phyloP scores from a whole-genome alignment of 139 green algal genomes.

The Auxenochlorella pyrenoidosa region DNA sequence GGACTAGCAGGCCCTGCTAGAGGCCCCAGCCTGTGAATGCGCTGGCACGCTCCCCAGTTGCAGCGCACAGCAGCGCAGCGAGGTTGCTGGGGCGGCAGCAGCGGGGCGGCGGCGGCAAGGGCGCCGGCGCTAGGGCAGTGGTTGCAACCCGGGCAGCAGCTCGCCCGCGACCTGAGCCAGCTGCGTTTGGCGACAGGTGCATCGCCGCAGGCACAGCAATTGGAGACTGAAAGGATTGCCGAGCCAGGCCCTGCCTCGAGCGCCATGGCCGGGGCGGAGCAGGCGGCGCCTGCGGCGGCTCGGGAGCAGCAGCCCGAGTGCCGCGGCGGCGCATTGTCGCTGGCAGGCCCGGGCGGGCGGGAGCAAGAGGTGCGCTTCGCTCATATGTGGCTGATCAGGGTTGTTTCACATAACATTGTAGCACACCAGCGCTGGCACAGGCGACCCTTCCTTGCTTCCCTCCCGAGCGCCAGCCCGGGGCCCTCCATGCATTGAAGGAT shows the following conservation, averaged over 20 bases:
- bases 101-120: neutral
- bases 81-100: neutral
- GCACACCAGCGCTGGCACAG: too few relatives aligned
- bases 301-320: neutral
- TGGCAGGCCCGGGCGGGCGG: neutral
- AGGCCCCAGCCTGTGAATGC: neutral
- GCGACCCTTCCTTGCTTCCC: too few relatives aligned
- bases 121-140: neutral
- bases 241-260: neutral
- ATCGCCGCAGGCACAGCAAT: neutral
- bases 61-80: neutral
- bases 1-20: too few relatives aligned
- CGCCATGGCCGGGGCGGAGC: neutral
- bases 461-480: too few relatives aligned
- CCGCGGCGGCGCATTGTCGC: slow-evolving; percentile 14
- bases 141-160: neutral
- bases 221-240: neutral
- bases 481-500: too few relatives aligned
- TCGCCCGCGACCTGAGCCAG: too few relatives aligned
- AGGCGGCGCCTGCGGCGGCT: neutral
- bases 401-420: neutral
- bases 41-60: neutral
- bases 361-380: slow-evolving; percentile 22
- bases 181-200: too few relatives aligned
- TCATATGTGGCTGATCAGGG: too few relatives aligned